Evolutionary conservation across 2,329 filamentous ascomycete genomes (phyloP).

Genomic region (Penicillium palitans): DNA sequence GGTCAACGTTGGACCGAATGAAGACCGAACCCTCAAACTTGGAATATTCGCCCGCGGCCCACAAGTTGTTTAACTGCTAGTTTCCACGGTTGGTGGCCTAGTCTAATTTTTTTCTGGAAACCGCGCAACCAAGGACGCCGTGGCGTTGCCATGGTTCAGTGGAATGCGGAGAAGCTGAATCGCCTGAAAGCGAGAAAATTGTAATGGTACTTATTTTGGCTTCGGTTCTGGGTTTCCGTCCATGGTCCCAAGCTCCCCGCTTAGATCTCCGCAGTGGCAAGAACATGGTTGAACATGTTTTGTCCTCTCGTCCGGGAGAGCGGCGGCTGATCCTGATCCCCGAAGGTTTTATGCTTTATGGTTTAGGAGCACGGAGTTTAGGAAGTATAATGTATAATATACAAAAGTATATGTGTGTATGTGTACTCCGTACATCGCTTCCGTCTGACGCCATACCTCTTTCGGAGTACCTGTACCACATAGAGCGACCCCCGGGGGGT

Average conservation of each 20-base stretch:
- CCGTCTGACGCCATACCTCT: background rate
- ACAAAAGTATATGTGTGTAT: too few species aligned
- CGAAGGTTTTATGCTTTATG: background rate
- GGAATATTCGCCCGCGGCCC: background rate
- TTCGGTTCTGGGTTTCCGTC: background rate
- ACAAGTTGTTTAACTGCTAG: background rate
- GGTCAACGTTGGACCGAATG: background rate
- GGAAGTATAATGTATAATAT: background rate
- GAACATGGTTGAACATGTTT: background rate
- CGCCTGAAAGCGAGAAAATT: background rate
- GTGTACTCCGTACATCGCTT: background rate
- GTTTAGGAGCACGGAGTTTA: background rate
- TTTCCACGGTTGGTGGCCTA: background rate
- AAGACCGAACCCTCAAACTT: background rate
- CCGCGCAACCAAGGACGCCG: background rate
- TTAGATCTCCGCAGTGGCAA: slow-evolving; percentile 4
- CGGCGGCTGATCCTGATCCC: slow-evolving; percentile 4
- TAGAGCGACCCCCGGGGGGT: background rate
- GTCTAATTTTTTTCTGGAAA: slow-evolving; percentile 5
- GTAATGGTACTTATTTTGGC: background rate
- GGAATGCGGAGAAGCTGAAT: slow-evolving; percentile 7
- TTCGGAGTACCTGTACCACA: background rate
- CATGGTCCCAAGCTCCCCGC: background rate
- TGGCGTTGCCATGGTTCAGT: background rate
- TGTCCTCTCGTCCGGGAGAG: slow-evolving; percentile 4